phyloP scores from a whole-genome alignment of 2,329 filamentous ascomycete species.

The Ophiostoma piceae region DNA sequence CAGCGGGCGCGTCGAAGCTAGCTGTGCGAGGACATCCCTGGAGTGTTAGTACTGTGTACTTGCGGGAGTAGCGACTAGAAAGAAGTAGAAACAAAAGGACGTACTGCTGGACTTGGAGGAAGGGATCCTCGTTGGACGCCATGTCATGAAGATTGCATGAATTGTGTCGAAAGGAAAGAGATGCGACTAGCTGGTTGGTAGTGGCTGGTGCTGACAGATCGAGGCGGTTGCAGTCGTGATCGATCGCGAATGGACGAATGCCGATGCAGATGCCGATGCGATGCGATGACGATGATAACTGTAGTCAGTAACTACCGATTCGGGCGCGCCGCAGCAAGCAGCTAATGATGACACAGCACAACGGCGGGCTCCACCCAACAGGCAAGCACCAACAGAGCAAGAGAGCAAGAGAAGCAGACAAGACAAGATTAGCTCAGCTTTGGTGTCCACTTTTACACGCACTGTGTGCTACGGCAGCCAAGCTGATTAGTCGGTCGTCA shows the following conservation, averaged over 20 bases:
- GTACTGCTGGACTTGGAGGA: conserved; percentile 69
- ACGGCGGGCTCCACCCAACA: not conserved
- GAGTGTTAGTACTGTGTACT: not conserved
- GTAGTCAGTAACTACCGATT: not conserved
- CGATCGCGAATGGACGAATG: too few relatives aligned
- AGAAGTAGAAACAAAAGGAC: not conserved
- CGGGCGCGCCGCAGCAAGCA: not conserved
- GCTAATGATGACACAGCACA: conserved; percentile 8
- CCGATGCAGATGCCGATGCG: not conserved
- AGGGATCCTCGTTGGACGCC: conserved; percentile 65
- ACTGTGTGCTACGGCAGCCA: conserved; percentile 12
- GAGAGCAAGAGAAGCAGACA: too few relatives aligned
- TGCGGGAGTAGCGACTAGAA: not conserved
- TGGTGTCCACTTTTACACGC: not conserved
- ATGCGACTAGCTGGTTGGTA: not conserved
- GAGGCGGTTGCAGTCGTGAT: too few relatives aligned
- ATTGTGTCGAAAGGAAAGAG: too few relatives aligned
- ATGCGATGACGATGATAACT: not conserved
- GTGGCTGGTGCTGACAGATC: not conserved
- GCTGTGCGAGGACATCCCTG: conserved; percentile 82
- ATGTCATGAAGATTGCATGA: conserved; percentile 36
- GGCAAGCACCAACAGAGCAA: not conserved
- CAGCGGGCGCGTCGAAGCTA: conserved; percentile 74
- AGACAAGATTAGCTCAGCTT: conserved; percentile 5
- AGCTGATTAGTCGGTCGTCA: not conserved